Base-by-base conservation (phyloP, 352 stramenopile genomes). In the Phytophthora palmivora region DNA sequence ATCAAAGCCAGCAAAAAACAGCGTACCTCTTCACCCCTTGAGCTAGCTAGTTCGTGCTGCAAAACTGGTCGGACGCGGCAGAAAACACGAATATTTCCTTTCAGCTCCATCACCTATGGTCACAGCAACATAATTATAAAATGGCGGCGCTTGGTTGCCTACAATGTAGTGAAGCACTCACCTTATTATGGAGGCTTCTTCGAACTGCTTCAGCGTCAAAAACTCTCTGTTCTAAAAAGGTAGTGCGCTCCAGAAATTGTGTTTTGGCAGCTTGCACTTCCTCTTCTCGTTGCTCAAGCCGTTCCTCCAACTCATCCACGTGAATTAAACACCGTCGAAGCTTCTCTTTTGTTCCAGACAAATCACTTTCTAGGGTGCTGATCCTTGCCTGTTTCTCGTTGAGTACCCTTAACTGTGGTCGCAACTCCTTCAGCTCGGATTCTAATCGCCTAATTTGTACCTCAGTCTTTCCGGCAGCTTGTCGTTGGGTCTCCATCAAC, bases 41-140 rank as follows among this genome's bases (percentile, higher is more conserved):
- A 72, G 0, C 39, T 58, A 19, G 45, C 39, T 12, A 66, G 33
- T 67, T 98, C 95, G 21, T 82, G 71, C 0, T 57, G 43, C 26
- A 98, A 70, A 19, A 96, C 63, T 32, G 97, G 97, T 9, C 96
- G 82, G 1, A 99, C 94, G 21, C 96, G 89, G 36, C 97, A 97
- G 72, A 98, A 98, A 0, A 98, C 96, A 7, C 96, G 87, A 55
- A 99, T 98, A 67, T 98, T 99, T 18, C 97, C 97, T 72, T 97
- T 98, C 4, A 99, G 69, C 63, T 98, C 92, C 89, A 98, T 98
- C 4, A 98, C 88, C 84, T 93, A 55, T 24, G 36, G 15, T 33
- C 10, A 14, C 18, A 69, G 52, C 8, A 61, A 19, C 15, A 41
- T 15, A 38, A 21, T 21, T 66, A 18, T 38, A 12, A 43, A 41